Percentiles rank a stretch among this genome's conserved stretches.
phyloP scores from a whole-genome alignment of 768 basidiomycete genomes.

The Mycena epipterygia region DNA sequence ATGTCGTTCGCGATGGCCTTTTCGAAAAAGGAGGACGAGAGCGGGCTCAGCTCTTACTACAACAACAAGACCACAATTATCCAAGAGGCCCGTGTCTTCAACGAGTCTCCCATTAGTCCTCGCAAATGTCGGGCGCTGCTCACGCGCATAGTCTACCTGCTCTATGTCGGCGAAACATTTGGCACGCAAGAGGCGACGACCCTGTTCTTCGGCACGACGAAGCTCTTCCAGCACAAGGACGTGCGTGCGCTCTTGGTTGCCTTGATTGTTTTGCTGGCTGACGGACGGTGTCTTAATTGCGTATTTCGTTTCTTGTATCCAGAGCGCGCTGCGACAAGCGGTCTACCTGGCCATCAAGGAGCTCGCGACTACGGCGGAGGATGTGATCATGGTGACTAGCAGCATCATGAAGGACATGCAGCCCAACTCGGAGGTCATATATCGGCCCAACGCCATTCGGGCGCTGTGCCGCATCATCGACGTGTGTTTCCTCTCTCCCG shows the following conservation, averaged over 20 bases:
- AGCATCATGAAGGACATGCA: slow-evolving; percentile 99
- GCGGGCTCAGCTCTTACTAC: slow-evolving; percentile 90
- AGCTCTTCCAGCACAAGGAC: slow-evolving; percentile 99
- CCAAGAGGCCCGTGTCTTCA: slow-evolving; percentile 98
- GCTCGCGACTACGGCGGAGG: slow-evolving; percentile 93
- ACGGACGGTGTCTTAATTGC: slow-evolving; percentile 2
- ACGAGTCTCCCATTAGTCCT: slow-evolving; percentile 98
- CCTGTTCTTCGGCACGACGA: slow-evolving; percentile 98
- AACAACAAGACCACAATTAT: slow-evolving; percentile 99
- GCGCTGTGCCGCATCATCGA: slow-evolving; percentile 97
- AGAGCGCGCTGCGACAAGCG: slow-evolving; percentile 97
- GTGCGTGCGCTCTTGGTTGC: slow-evolving; percentile 64
- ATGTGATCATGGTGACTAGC: slow-evolving; percentile 99
- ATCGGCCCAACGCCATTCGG: slow-evolving; percentile 97
- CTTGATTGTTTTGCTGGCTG: slow-evolving; percentile 2
- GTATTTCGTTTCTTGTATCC: slow-evolving; percentile 23
- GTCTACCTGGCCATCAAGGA: slow-evolving; percentile 99
- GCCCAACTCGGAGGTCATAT: slow-evolving; percentile 97
- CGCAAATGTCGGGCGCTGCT: slow-evolving; percentile 96
- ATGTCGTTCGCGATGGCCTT: slow-evolving; percentile 79
- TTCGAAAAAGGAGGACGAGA: slow-evolving; percentile 98
- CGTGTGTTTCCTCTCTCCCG: slow-evolving; percentile 67
- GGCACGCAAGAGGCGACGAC: slow-evolving; percentile 96
- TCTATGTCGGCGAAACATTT: slow-evolving; percentile 97
- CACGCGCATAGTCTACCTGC: slow-evolving; percentile 95